Percentiles rank a stretch among this genome's conserved stretches.
These are phyloP conservation scores for Quercus mongolica DNA, from an alignment of 306 rosid species.

Conservation along the genomic window DNA sequence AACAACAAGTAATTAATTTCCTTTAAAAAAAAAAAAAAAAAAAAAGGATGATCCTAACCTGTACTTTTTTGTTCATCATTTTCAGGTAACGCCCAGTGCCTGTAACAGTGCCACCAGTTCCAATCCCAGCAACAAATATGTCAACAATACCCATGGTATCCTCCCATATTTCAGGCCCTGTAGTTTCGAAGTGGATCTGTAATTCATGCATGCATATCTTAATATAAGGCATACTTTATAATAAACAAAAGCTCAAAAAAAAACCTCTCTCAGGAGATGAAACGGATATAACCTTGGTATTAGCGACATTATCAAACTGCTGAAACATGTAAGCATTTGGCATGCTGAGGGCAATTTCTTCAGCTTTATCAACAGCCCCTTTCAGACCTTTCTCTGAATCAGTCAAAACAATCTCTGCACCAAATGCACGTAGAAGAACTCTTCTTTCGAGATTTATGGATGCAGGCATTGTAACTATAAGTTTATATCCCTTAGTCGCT, in stretches of 20 bases:
- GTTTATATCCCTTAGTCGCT: constrained; percentile 78
- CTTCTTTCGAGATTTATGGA: constrained; percentile 82
- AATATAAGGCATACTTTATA: constrained; percentile 6
- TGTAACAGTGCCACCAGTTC: constrained; percentile 93
- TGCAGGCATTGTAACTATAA: constrained; percentile 90
- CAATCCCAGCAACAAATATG: constrained; percentile 81
- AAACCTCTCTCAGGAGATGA: constrained; percentile 19
- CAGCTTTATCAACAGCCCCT: constrained; percentile 93
- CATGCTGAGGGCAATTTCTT: constrained; percentile 58
- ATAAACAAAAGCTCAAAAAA: not conserved
- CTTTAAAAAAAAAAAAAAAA: not conserved
- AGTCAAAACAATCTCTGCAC: constrained; percentile 84
- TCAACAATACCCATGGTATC: constrained; percentile 90
- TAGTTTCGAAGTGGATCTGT: constrained; percentile 95
- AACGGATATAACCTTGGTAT: constrained; percentile 61
- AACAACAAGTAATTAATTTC: constrained; percentile 13
- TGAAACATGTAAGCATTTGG: constrained; percentile 88
- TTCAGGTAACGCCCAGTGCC: constrained; percentile 91
- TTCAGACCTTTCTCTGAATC: constrained; percentile 83
- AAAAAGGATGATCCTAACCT: constrained; percentile 45
- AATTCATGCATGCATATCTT: constrained; percentile 39
- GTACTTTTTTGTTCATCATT: constrained; percentile 54
- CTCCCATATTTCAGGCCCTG: constrained; percentile 99
- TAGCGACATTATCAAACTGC: constrained; percentile 80
- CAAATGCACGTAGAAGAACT: constrained; percentile 87